Base-by-base conservation (phyloP, 495 filamentous ascomycete species). In the Xylaria acuta region DNA sequence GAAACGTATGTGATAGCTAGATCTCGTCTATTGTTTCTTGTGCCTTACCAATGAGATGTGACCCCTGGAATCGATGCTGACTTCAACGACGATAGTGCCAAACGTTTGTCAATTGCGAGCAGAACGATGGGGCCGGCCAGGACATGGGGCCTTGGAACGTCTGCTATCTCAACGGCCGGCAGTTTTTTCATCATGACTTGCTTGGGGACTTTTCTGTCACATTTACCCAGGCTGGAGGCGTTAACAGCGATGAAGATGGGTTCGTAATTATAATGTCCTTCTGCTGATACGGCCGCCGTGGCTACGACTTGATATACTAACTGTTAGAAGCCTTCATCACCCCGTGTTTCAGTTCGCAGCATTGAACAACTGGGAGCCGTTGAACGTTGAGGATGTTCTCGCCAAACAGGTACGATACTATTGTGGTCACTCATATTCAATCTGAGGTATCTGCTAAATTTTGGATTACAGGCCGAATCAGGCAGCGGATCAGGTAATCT, bases 321-420 rank as follows among this genome's bases (percentile, higher is more conserved):
- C 47, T 9, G n/a, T 3, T 51, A 6, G n/a, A 51, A 51, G 47
- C n/a, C 47, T 51, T 9, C 47, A 51, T 25, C 47, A 51, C n/a
- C 47, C 47, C 20, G 47, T 51, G 1, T 51, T 22, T 25, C 47
- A 51, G 47, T 51, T 51, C n/a, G 47, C 47, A 51, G n/a, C 47
- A 51, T 25, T 51, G 47, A 51, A 51, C n/a, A 51, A 51, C n/a
- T 51, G 47, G 47, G 47, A 51, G 47, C 47, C 47, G n/a, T 25
- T 51, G 47, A 51, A 51, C n/a, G 47, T 51, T 9, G 47, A 51
- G n/a, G 47, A 51, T 51, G 47, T 51, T 51, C 47, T 51, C 8
- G 47, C 47, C 16, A 51, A 51, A 25, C 47, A 51, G n/a, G 47
- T 51, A 51, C 1, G 47, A 51, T 51, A 22, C n/a, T 25, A 8